Base-by-base conservation (phyloP, 2,329 filamentous ascomycete genomes). In the Sodiomyces alkalinus region DNA sequence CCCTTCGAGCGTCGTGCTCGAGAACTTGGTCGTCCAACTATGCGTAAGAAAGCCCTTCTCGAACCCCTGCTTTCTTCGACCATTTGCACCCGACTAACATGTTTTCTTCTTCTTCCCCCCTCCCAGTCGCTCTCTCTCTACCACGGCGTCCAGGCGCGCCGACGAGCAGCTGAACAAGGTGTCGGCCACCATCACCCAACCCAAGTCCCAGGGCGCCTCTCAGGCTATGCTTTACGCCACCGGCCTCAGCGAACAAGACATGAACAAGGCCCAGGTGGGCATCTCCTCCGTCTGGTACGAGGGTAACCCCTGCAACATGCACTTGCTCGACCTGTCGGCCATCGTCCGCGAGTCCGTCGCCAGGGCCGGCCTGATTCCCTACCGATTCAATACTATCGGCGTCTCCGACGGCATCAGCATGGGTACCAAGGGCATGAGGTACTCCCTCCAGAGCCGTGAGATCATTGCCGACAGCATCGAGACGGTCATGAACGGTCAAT, bases 241-340 rank as follows among this genome's bases (percentile, higher is more conserved):
- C 2, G 92, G 92, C 30, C 63, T 98, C 45, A 72, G 61, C 22
- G 81, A 92, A 48, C 67, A 68, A 32, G 86, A 93, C 55, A 81
- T 96, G 76, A 77, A 79, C 62, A 98, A 96, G 64, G 80, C 90
- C 16, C 92, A 98, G 62, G 78, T 98, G 42, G 90, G 90, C 41
- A 96, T 98, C 51, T 92, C 87, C 22, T 94, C 86, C 5, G 86
- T 96, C 35, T 98, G 90, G 90, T 94, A 87, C 59, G 79, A 83
- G 43, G 90, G 90, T 33, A 98, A 98, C 60, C 90, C 90, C 16
- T 98, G 90, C 66, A 98, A 98, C 61, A 98, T 94, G 87, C 90
- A 98, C 56, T 63, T 98, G 37, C 67, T 98, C 55, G 81, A 92
- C 47, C 71, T 98, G 35, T 92, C 81, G 49, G 66, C 78, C 52